phyloP scores from a whole-genome alignment of 169 alveolate species.

The Plasmodium reichenowi region DNA sequence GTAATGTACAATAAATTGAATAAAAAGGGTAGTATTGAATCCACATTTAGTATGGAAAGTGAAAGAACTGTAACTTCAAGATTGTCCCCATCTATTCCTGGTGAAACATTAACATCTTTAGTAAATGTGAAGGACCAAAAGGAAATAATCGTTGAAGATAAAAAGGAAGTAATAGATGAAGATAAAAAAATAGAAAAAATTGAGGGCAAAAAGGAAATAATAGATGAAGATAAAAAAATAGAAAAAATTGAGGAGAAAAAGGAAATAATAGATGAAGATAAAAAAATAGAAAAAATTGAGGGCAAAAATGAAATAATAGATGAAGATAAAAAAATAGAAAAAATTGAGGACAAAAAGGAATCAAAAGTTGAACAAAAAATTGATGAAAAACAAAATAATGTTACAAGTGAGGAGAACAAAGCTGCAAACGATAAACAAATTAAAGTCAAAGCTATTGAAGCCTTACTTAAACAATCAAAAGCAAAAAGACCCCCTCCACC shows the following conservation, averaged over 20 bases:
- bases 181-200: neutral
- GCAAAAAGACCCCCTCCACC: constrained; percentile 71
- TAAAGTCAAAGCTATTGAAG: constrained; percentile 1
- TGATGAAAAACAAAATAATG: neutral
- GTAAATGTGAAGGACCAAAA: neutral
- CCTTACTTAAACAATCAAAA: constrained; percentile 12
- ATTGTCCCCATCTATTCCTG: constrained; percentile 13
- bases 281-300: neutral
- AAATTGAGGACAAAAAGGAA: neutral
- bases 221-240: neutral
- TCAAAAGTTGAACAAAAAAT: neutral
- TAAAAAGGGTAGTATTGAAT: constrained; percentile 15
- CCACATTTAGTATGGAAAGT: constrained; percentile 32
- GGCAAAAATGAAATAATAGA: neutral
- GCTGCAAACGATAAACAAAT: constrained; percentile 13
- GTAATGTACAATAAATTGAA: constrained; percentile 9
- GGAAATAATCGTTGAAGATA: neutral
- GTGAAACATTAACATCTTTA: neutral
- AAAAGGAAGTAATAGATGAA: neutral
- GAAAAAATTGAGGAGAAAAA: neutral
- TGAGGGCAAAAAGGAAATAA: neutral
- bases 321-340: neutral
- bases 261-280: neutral
- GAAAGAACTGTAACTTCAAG: constrained; percentile 4
- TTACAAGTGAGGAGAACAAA: constrained; percentile 1